These are phyloP conservation scores for Baudoinia panamericana DNA, from an alignment of 495 filamentous ascomycete genomes.

Conservation along the genomic window DNA sequence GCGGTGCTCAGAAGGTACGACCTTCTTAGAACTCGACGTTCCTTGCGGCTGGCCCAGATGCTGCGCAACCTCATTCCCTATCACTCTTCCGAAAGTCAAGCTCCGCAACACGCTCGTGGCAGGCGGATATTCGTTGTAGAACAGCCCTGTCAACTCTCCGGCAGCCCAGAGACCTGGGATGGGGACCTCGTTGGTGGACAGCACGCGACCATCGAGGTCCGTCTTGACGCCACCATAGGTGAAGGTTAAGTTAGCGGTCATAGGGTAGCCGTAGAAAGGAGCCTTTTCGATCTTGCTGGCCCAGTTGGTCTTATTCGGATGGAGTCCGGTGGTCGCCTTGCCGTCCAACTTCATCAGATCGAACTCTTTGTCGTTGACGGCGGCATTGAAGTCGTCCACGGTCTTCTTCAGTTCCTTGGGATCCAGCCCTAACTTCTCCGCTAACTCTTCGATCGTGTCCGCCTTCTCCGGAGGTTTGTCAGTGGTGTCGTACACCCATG, in stretches of 20 bases:
- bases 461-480: constrained; percentile 21
- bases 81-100: constrained; percentile 19
- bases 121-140: constrained; percentile 22
- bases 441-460: constrained; percentile 21
- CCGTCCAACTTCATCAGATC: constrained; percentile 25
- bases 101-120: constrained; percentile 18
- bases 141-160: constrained; percentile 19
- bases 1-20: constrained; percentile 1
- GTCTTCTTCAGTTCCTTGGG: constrained; percentile 22
- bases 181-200: constrained; percentile 20
- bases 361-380: constrained; percentile 21
- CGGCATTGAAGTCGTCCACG: constrained; percentile 21
- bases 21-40: not conserved
- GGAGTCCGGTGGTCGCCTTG: constrained; percentile 19
- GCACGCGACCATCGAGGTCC: constrained; percentile 16
- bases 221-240: constrained; percentile 21
- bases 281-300: constrained; percentile 17
- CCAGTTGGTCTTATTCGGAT: constrained; percentile 24
- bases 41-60: constrained; percentile 10
- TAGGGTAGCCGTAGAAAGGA: constrained; percentile 20
- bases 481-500: constrained; percentile 27
- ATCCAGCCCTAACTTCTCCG: constrained; percentile 21
- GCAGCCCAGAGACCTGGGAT: constrained; percentile 17
- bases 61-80: constrained; percentile 16
- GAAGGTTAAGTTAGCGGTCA: constrained; percentile 16